Conservation (phyloP, 768 basidiomycete species). For the Pisolithus tinctorius region DNA sequence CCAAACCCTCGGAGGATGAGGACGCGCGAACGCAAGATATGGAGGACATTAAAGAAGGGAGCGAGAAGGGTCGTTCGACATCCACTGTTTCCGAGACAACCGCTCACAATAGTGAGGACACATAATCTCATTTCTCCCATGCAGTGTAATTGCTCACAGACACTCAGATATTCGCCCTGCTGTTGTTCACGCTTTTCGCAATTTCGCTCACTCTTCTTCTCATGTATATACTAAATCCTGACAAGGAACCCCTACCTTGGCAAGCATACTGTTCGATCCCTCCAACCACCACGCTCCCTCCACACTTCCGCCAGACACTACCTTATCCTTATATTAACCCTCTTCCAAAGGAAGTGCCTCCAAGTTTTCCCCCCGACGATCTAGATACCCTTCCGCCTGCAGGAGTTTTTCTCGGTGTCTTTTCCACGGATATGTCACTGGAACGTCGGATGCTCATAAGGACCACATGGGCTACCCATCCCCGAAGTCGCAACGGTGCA, state of each 20-base stretch:
- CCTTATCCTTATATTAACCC: slow-evolving; percentile 34
- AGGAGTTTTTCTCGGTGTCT: slow-evolving; percentile 84
- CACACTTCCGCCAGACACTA: slow-evolving; percentile 37
- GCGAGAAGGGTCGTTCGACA: slow-evolving; percentile 54
- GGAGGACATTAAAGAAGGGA: slow-evolving; percentile 49
- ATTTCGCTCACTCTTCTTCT: slow-evolving; percentile 80
- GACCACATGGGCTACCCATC: slow-evolving; percentile 84
- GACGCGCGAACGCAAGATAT: slow-evolving; percentile 38
- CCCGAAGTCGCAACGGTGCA: slow-evolving; percentile 68
- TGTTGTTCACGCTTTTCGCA: slow-evolving; percentile 75
- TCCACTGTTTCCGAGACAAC: slow-evolving; percentile 74
- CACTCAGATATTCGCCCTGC: slow-evolving; percentile 55
- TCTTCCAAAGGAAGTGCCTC: slow-evolving; percentile 17
- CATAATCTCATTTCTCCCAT: not conserved
- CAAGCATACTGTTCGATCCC: slow-evolving; percentile 84
- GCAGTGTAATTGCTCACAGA: slow-evolving; percentile 16
- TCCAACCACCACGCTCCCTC: slow-evolving; percentile 36
- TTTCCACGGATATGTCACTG: slow-evolving; percentile 78
- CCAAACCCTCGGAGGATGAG: slow-evolving; percentile 42
- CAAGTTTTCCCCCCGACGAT: slow-evolving; percentile 64
- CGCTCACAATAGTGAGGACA: slow-evolving; percentile 67
- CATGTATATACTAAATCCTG: slow-evolving; percentile 91
- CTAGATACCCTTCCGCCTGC: slow-evolving; percentile 75
- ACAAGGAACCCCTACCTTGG: slow-evolving; percentile 94
- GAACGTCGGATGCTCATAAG: slow-evolving; percentile 85